These are phyloP conservation scores for Elaeis guineensis DNA, from an alignment of 176 grass and related monocot genomes.

Conservation along the genomic window DNA sequence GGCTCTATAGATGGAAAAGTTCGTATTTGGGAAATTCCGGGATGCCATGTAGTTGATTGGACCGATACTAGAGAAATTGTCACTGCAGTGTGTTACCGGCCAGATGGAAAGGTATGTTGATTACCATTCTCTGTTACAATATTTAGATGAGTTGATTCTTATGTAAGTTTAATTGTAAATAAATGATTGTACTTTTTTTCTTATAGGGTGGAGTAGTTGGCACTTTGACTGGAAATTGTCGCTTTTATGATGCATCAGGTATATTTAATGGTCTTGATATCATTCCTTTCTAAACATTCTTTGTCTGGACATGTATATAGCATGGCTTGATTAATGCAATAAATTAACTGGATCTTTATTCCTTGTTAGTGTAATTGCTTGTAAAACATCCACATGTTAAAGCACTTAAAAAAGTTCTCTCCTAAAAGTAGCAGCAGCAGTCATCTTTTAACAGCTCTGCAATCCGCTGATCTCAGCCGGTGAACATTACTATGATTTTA, in stretches of 20 bases:
- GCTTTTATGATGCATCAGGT: slow-evolving; percentile 78
- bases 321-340: too few species aligned
- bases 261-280: slow-evolving; percentile 8
- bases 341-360: too few species aligned
- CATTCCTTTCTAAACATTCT: neutral
- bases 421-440: too few species aligned
- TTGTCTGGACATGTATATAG: too few species aligned
- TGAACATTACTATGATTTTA: too few species aligned
- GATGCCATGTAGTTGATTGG: slow-evolving; percentile 76
- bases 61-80: slow-evolving; percentile 69
- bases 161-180: neutral
- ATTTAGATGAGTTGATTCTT: neutral
- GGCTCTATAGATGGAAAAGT: slow-evolving; percentile 99
- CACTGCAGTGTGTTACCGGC: slow-evolving; percentile 73
- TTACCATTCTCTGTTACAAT: slow-evolving; percentile 13
- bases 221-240: slow-evolving; percentile 70
- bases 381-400: too few species aligned
- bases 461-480: too few species aligned
- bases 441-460: too few species aligned
- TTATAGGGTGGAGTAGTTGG: slow-evolving; percentile 63
- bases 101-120: slow-evolving; percentile 64
- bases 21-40: slow-evolving; percentile 68
- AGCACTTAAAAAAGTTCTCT: too few species aligned
- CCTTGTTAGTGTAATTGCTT: too few species aligned
- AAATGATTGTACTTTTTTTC: slow-evolving; percentile 9